A percentile compares a stretch with the other conserved stretches of the same genome.
These are phyloP conservation scores for Cokeromyces recurvatus DNA, from an alignment of 371 early-diverging fungal genomes.

Conservation along the genomic window DNA sequence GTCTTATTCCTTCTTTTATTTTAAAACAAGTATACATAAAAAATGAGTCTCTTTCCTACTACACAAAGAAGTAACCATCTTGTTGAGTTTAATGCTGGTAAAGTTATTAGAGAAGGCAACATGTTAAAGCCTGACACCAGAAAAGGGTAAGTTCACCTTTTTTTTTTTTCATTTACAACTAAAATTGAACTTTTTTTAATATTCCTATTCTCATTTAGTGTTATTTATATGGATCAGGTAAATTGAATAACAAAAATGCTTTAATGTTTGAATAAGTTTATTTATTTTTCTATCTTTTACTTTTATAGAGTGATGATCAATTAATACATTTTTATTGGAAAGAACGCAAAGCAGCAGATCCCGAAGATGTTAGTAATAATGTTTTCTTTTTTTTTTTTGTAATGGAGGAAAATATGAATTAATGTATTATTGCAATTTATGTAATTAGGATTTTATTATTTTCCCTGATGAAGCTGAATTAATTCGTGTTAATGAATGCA, in stretches of 20 bases:
- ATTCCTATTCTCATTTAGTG: constrained; percentile 1
- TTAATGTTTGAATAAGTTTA: not conserved
- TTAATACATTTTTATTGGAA: constrained; percentile 78
- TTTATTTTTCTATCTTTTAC: not conserved
- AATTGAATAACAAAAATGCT: not conserved
- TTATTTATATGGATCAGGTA: constrained; percentile 49
- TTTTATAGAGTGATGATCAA: constrained; percentile 51
- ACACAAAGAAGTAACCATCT: constrained; percentile 3
- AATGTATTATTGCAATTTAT: no score
- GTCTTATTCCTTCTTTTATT: not conserved
- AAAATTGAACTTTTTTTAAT: not conserved
- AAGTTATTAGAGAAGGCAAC: constrained; percentile 64
- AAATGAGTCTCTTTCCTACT: not conserved
- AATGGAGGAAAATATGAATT: not conserved
- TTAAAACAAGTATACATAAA: not conserved
- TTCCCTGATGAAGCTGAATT: constrained; percentile 78
- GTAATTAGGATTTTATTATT: constrained; percentile 60
- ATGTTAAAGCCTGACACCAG: constrained; percentile 67
- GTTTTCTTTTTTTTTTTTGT: not conserved
- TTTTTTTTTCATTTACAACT: not conserved
- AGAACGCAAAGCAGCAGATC: constrained; percentile 46
- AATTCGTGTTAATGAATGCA: constrained; percentile 59
- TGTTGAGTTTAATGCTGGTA: constrained; percentile 76
- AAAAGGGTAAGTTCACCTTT: constrained; percentile 52
- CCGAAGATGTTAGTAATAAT: constrained; percentile 50